Base-by-base conservation (phyloP, 192 early-diverging fungal species). In the Martensiomyces pterosporus region DNA sequence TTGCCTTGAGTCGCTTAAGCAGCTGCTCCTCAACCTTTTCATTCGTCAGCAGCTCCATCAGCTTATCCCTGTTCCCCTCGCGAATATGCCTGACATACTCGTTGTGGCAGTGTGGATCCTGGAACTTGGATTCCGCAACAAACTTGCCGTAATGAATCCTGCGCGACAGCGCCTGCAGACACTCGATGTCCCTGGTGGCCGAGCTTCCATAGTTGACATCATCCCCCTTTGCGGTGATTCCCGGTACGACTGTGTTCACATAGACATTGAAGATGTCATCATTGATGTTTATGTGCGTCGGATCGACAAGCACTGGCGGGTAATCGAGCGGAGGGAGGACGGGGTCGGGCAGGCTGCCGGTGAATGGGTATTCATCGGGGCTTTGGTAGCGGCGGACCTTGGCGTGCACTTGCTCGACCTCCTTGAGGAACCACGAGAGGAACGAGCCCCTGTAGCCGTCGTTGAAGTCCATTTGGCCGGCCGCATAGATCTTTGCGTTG, bases 131-230 rank as follows among this genome's bases (percentile, higher is more conserved):
- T 64, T 99, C 96, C 18, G 94, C 94, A 22, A 96, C 87, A 61
- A 93, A 99, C 64, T 96, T 97, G 40, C 92, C 96, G 52, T 91
- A 94, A 72, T 99, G 96, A 54, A 99, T 95, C 47, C 96, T 80
- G 36, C 89, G 80, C 51, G 87, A 91, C 23, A 99, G 76, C 0
- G 89, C 81, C 69, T 99, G 96, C 17, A 99, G 65, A 17, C 87
- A 91, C 39, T 93, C 89, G 13, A 93, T 85, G 66, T 99, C 96
- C 41, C 87, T 82, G 18, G 94, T 96, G 5, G 94, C 88, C n/a
- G 92, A 78, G 9, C 85, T 86, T 17, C 96, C 96, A 67, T 97
- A 91, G 71, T 99, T 93, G 12, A 61, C 58, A 60, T 99, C 96
- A 62, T 93, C 91, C 1, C 85, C 87, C 1, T 50, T 17, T 0